Conservation (phyloP, 2,329 filamentous ascomycete species). For the Monilinia polystroma region DNA sequence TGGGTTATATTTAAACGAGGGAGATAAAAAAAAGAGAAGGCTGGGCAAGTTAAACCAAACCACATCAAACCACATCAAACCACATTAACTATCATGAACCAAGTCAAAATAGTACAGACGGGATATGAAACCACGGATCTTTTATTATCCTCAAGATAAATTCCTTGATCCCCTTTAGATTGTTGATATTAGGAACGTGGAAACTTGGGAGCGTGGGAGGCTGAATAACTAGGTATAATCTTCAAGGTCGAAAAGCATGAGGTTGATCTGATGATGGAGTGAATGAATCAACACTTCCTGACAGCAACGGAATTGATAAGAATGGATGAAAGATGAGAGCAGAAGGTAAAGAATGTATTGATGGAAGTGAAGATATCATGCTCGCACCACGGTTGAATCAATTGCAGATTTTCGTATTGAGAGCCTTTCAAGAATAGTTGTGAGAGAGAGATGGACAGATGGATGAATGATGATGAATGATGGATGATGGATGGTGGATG, state of each 20-base stretch:
- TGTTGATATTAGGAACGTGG: not conserved
- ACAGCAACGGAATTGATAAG: not conserved
- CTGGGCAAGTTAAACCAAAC: slow-evolving; percentile 13
- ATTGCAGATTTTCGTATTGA: slow-evolving; percentile 17
- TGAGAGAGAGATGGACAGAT: no score
- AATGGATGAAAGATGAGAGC: slow-evolving; percentile 11
- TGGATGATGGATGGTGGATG: no score
- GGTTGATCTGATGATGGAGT: not conserved
- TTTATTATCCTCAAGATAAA: not conserved
- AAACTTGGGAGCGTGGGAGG: not conserved
- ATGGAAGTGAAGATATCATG: slow-evolving; percentile 29
- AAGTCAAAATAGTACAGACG: not conserved
- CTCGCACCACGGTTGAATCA: slow-evolving; percentile 27
- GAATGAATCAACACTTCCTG: not conserved
- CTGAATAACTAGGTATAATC: not conserved
- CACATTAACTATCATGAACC: not conserved
- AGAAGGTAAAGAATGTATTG: slow-evolving; percentile 22
- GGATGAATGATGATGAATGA: no score
- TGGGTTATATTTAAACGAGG: slow-evolving; percentile 18
- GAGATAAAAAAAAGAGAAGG: slow-evolving; percentile 18
- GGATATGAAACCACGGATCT: not conserved
- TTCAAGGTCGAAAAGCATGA: not conserved
- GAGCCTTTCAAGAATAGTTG: not conserved
- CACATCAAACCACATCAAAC: slow-evolving; percentile 11
- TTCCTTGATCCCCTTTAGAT: not conserved